phyloP scores from a whole-genome alignment of 768 basidiomycete species.

The Rhodotorula diobovata region DNA sequence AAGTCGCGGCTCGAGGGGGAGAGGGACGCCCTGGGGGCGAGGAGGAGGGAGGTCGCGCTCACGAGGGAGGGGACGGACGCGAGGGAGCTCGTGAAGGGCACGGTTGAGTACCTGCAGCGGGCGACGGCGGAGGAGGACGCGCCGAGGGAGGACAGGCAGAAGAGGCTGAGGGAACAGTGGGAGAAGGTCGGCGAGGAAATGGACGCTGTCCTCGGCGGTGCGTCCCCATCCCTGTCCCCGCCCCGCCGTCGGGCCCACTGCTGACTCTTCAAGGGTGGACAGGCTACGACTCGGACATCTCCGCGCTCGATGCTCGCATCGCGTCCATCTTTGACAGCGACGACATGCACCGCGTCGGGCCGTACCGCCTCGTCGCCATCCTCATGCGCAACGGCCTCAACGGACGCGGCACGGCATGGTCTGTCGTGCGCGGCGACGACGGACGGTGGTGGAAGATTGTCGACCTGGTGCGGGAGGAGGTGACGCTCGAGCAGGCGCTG shows the following conservation, averaged over 20 bases:
- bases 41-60: neutral
- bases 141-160: conserved; percentile 4
- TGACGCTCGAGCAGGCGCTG: conserved; percentile 19
- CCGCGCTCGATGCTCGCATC: neutral
- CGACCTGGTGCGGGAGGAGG: conserved; percentile 13
- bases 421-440: conserved; percentile 8
- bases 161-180: conserved; percentile 12
- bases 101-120: conserved; percentile 5
- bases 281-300: conserved; percentile 14
- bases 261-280: neutral
- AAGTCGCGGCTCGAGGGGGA: neutral
- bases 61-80: conserved; percentile 10
- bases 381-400: conserved; percentile 31
- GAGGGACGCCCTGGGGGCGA: neutral
- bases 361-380: conserved; percentile 13
- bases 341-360: conserved; percentile 3
- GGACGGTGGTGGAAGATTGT: conserved; percentile 20
- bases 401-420: conserved; percentile 18
- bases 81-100: conserved; percentile 2
- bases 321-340: neutral
- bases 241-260: too few species aligned
- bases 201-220: neutral
- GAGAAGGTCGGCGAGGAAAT: conserved; percentile 7
- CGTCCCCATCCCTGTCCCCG: neutral
- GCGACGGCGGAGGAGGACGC: neutral